Evolutionary conservation across 1,284 basidiomycete genomes (phyloP), one percentile per base, ranked within the genome.

Genomic region (Psilocybe mexicana): DNA sequence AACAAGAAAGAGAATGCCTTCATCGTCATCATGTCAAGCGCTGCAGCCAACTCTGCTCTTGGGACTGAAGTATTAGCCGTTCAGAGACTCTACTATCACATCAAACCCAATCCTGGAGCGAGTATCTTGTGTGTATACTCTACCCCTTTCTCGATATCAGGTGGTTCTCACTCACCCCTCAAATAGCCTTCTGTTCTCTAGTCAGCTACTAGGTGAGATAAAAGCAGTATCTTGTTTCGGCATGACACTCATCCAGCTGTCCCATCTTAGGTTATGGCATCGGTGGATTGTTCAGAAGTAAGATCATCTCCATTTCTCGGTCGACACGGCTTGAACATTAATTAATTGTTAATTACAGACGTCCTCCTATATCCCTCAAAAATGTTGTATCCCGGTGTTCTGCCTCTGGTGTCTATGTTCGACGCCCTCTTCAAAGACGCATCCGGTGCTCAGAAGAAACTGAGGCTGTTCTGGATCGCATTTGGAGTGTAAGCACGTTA

Each of bases 41-140:
- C 88, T 3, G 85, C 87, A 0, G 79, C 84, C 1, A 80, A 80
- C 4, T 82, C 84, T 0, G 87, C 88, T 0, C 77, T 87, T 43
- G 88, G 81, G 1, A 87, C 87, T 48, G 82, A 86, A 57, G 77
- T 91, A 40, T 79, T 89, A 47, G 85, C 87, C 0, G 86, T 86
- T 0, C 79, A 90, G 47, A 78, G 83, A 45, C 63, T 76, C 26
- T 79, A 71, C 46, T 88, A 89, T 62, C 76, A 83, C 61, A 78
- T 86, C 56, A 79, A 71, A 2, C 78, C 85, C 0, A 81, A 84
- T 57, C 70, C 78, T 12, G 80, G 70, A 4, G 70, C 79, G 5
- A 83, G 84, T 23, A 81, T 86, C 47, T 81, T 86, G 70, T 71
- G 52, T 55, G 68, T 62, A 12, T 26, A 8, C 5, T 43, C 25